phyloP scores from a whole-genome alignment of 108 stramenopile species.

The Cyclostephanos tholiformis region DNA sequence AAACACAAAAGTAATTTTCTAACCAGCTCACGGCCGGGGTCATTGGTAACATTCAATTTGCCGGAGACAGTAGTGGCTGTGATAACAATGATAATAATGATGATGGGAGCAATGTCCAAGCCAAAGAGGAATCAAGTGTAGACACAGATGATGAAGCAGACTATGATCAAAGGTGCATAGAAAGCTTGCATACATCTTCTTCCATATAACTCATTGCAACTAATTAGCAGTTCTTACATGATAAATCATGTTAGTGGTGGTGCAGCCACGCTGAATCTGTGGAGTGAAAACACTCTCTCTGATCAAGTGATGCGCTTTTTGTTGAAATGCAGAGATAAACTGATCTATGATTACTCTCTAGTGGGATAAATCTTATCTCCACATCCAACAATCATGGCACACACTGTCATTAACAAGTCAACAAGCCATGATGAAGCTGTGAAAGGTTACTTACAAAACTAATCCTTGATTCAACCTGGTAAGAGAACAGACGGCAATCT shows the following conservation, averaged over 20 bases:
- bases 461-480: not conserved
- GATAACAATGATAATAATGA: not conserved
- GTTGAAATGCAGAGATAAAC: slow-evolving; percentile 1
- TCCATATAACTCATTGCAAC: too few relatives aligned
- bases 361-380: slow-evolving; percentile 8
- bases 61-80: not conserved
- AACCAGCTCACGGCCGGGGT: not conserved
- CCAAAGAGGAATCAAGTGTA: too few relatives aligned
- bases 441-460: not conserved
- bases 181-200: too few relatives aligned
- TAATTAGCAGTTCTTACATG: too few relatives aligned
- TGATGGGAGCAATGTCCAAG: too few relatives aligned
- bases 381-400: slow-evolving; percentile 13
- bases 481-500: not conserved
- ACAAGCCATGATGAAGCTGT: not conserved
- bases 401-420: not conserved
- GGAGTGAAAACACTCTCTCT: not conserved
- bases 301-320: not conserved
- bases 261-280: too few relatives aligned
- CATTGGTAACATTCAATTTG: not conserved
- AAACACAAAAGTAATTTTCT: not conserved
- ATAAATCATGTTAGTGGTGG: too few relatives aligned
- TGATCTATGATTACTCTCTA: slow-evolving; percentile 12
- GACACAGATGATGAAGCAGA: too few relatives aligned
- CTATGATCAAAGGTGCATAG: too few relatives aligned